A percentile compares a stretch with the other conserved stretches of the same genome.
Evolutionary conservation across 805 yeast species (phyloP).

Genomic region (Ogataea chonburiensis): DNA sequence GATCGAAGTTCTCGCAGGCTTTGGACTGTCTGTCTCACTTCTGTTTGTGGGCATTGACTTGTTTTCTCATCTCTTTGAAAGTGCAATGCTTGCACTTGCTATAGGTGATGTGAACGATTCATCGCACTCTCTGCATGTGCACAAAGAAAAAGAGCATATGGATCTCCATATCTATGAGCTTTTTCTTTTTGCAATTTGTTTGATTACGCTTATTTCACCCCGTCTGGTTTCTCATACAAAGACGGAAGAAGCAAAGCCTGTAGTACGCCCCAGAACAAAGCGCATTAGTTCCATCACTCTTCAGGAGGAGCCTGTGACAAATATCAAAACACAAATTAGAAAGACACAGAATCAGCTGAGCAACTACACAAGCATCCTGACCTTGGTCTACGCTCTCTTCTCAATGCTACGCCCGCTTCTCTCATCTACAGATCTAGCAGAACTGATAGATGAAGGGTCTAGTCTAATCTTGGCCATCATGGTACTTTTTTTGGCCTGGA

Average conservation of each 20-base stretch:
- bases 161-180: slow-evolving; percentile 32
- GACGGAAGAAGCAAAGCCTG: slow-evolving; percentile 9
- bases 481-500: slow-evolving; percentile 28
- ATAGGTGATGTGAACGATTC: slow-evolving; percentile 32
- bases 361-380: slow-evolving; percentile 46
- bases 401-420: slow-evolving; percentile 33
- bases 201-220: slow-evolving; percentile 37
- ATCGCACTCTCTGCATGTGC: slow-evolving; percentile 32
- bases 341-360: slow-evolving; percentile 23
- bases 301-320: slow-evolving; percentile 23
- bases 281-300: slow-evolving; percentile 29
- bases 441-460: slow-evolving; percentile 25
- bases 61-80: slow-evolving; percentile 84
- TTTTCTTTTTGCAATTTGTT: slow-evolving; percentile 25
- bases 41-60: slow-evolving; percentile 90
- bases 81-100: slow-evolving; percentile 47
- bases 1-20: slow-evolving; percentile 81
- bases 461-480: slow-evolving; percentile 27
- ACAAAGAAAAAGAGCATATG: slow-evolving; percentile 23
- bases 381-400: slow-evolving; percentile 34
- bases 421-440: slow-evolving; percentile 22
- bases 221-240: slow-evolving; percentile 20
- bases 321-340: slow-evolving; percentile 12
- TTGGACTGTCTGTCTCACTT: slow-evolving; percentile 80
- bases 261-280: slow-evolving; percentile 18